A percentile compares a stretch with the other conserved stretches of the same genome.
Evolutionary conservation across 2,329 filamentous ascomycete species (phyloP).

Genomic region (Cladosporium sp.): DNA sequence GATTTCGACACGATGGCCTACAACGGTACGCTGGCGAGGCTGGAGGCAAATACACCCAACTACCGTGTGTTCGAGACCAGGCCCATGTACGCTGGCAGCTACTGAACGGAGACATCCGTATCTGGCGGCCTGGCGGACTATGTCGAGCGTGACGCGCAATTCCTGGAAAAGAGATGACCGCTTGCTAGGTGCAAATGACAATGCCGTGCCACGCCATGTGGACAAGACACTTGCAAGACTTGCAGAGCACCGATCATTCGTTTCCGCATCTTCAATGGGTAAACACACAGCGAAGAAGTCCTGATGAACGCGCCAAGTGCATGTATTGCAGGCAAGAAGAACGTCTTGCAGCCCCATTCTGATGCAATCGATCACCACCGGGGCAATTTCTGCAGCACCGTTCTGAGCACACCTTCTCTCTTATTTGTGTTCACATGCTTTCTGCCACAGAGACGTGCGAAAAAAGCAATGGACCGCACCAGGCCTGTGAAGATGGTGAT

Average conservation of each 20-base stretch:
- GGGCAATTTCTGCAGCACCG: neutral
- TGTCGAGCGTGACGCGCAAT: neutral
- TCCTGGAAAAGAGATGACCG: neutral
- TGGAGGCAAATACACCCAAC: neutral
- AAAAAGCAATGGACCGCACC: neutral
- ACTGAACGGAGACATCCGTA: neutral
- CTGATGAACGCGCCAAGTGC: neutral
- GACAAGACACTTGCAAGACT: neutral
- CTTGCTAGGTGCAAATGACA: neutral
- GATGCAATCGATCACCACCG: neutral
- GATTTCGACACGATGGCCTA: neutral
- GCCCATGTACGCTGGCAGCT: neutral
- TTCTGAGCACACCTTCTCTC: neutral
- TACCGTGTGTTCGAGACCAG: neutral
- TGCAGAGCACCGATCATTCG: neutral
- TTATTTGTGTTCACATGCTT: neutral
- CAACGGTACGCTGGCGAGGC: neutral
- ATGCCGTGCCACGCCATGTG: neutral
- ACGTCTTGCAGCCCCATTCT: neutral
- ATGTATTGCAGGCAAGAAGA: neutral
- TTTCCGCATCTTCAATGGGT: neutral
- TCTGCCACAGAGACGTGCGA: neutral
- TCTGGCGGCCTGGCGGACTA: neutral
- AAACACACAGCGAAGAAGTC: neutral
- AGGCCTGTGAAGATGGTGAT: neutral